phyloP scores from a whole-genome alignment of 768 basidiomycete species.

The Butyriboletus loyo region DNA sequence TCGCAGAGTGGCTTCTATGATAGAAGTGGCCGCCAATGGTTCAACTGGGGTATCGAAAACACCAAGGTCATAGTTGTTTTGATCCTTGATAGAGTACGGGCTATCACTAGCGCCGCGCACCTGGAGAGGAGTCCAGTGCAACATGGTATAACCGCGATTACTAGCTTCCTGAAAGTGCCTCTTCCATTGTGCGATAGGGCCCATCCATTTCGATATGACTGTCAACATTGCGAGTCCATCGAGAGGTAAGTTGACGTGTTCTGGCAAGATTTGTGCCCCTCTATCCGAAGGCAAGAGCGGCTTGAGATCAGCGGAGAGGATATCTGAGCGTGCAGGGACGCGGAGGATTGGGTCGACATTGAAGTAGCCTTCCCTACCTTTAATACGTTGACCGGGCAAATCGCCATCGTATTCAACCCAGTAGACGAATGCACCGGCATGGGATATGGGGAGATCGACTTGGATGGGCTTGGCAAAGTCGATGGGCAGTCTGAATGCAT shows the following conservation, averaged over 20 bases:
- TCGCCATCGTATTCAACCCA: slow-evolving; percentile 88
- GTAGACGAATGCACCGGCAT: slow-evolving; percentile 93
- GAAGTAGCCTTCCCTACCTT: slow-evolving; percentile 90
- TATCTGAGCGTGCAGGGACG: slow-evolving; percentile 66
- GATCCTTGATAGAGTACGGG: slow-evolving; percentile 92
- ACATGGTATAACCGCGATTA: slow-evolving; percentile 94
- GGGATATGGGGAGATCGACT: slow-evolving; percentile 93
- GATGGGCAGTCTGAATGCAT: slow-evolving; percentile 62
- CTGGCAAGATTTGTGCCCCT: slow-evolving; percentile 49
- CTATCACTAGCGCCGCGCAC: slow-evolving; percentile 85
- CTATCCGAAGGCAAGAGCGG: slow-evolving; percentile 52
- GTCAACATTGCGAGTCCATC: slow-evolving; percentile 88
- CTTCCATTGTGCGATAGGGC: slow-evolving; percentile 72
- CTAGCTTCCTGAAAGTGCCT: slow-evolving; percentile 80
- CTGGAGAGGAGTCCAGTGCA: slow-evolving; percentile 96
- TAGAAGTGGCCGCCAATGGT: slow-evolving; percentile 50
- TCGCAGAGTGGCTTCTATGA: slow-evolving; percentile 62
- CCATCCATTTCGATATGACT: slow-evolving; percentile 98
- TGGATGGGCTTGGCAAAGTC: slow-evolving; percentile 90
- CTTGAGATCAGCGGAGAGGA: slow-evolving; percentile 56
- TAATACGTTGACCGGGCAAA: slow-evolving; percentile 55
- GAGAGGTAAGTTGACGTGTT: slow-evolving; percentile 69
- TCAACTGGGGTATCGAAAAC: slow-evolving; percentile 51
- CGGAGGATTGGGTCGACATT: slow-evolving; percentile 91
- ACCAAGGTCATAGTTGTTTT: slow-evolving; percentile 75